Percentiles rank a stretch among this genome's conserved stretches.
These are phyloP conservation scores for Davidsoniella neocaledoniae DNA, from an alignment of 2,329 filamentous ascomycete species.

Conservation along the genomic window DNA sequence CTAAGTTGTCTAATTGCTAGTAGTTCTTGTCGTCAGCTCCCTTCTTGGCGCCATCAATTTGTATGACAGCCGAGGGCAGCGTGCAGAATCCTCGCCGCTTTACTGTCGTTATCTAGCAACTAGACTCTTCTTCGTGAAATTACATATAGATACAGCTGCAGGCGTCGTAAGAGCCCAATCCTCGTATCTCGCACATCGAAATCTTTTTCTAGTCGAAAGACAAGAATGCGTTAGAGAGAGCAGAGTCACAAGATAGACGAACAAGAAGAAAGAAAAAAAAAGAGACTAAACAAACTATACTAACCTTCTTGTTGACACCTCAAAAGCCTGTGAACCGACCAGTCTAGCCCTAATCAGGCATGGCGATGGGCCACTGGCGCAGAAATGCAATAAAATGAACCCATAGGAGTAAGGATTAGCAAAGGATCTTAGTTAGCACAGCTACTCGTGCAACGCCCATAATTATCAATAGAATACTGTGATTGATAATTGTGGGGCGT, in stretches of 20 bases:
- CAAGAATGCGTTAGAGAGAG: too few species aligned
- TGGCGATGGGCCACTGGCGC: not conserved
- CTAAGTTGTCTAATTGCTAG: not conserved
- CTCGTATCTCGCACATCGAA: constrained; percentile 1
- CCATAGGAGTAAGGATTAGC: not conserved
- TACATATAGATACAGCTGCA: not conserved
- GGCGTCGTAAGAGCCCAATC: constrained; percentile 2
- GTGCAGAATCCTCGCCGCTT: not conserved
- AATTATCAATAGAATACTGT: too few species aligned
- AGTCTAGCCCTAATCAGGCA: not conserved
- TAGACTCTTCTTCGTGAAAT: too few species aligned
- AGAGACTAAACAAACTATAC: too few species aligned
- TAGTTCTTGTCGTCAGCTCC: not conserved
- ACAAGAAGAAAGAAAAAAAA: too few species aligned
- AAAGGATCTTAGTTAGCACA: too few species aligned
- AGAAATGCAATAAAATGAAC: not conserved
- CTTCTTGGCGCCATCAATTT: not conserved
- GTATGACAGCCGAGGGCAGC: not conserved
- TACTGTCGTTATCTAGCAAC: not conserved
- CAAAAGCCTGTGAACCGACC: not conserved
- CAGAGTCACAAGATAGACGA: too few species aligned
- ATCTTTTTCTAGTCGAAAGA: not conserved
- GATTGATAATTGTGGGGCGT: too few species aligned
- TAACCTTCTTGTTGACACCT: too few species aligned
- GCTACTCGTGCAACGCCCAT: too few species aligned